Evolutionary conservation across 2,329 filamentous ascomycete species (phyloP), one percentile per base, ranked within the genome.

Genomic region (Metarhizium rileyi): DNA sequence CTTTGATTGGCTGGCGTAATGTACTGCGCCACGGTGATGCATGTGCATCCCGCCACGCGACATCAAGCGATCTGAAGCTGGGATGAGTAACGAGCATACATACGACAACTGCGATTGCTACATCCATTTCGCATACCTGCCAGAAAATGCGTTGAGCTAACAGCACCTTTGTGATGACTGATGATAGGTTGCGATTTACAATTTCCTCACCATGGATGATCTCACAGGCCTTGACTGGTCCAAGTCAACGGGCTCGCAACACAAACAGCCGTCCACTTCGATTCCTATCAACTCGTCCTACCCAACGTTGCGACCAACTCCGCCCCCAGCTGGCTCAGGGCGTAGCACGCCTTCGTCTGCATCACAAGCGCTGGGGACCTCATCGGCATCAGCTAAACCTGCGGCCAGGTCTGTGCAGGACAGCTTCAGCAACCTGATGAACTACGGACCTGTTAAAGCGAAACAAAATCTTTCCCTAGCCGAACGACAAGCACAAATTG

Each of bases 341-440:
- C 72, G 72, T 54, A 80, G 71, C 60, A 83, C 77, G 14, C 79
- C 80, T 18, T 59, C 81, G 38, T 77, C 46, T 23, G 23, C 77
- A 5, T 57, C 69, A 8, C 75, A 78, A 47, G 68, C 61, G 5
- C 74, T 74, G 16, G 72, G 72, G 4, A 55, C 52, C 33, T 62
- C 68, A 47, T 6, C 35, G 48, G 2, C 35, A 16, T 42, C 67
- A 56, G 51, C 66, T 64, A 64, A 81, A 71, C 55, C 73, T 12
- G 56, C 70, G 2, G 51, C 68, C 4, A 86, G 78, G 57, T 60
- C 81, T 33, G 66, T 77, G 5, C 69, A 76, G 44, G 87, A 93
- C 62, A 89, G 84, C 70, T 93, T 93, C 68, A 86, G 87, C 60
- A 86, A 83, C 59, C 72, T 93, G 47, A 74, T 90, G 53, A 81